Evolutionary conservation across 192 early-diverging fungal genomes (phyloP), one percentile per base, ranked within the genome.

Genomic region (Endogone sp.): DNA sequence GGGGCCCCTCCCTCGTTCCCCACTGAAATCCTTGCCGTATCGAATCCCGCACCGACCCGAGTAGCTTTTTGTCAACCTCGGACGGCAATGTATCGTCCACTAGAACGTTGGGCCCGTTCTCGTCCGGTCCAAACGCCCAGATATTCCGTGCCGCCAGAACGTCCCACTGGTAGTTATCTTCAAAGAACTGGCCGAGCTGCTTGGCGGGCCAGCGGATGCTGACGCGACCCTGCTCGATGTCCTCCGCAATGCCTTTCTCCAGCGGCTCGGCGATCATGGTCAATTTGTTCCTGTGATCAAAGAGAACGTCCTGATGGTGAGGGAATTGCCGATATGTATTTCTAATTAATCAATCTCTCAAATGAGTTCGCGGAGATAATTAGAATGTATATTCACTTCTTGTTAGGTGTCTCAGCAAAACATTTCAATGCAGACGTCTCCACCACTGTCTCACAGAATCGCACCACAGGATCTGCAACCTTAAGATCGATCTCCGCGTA

Each of bases 81-180:
- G 86, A 81, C 0, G 95, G 93, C 55, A 98, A 80, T n/a, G 98
- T 97, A 71, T 99, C 98, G 75, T 99, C 97, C 21, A 95, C 74
- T 8, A 99, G 82, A 21, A 98, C 83, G 69, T 99, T 99, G 27
- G 96, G 94, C 11, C 96, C 96, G 68, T 85, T 82, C 54, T 92
- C 90, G 31, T 93, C 90, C 1, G 98, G 98, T 13, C 98, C 98
- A 86, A 99, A 98, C 27, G 96, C 98, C 98, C 98, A 99, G 56
- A 99, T 90, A 49, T 94, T 95, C 57, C 96, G 88, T 3, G 92
- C 79, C 10, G 95, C 95, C 66, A 98, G 72, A 11, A 97, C 82
- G 84, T 99, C 96, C 98, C 98, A 99, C 10, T 85, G 83, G 70
- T 98, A 95, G 56, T 92, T 91, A 63, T 88, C 74, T 74, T 92